phyloP scores from a whole-genome alignment of 129 eudicot species.

The Silybum marianum region DNA sequence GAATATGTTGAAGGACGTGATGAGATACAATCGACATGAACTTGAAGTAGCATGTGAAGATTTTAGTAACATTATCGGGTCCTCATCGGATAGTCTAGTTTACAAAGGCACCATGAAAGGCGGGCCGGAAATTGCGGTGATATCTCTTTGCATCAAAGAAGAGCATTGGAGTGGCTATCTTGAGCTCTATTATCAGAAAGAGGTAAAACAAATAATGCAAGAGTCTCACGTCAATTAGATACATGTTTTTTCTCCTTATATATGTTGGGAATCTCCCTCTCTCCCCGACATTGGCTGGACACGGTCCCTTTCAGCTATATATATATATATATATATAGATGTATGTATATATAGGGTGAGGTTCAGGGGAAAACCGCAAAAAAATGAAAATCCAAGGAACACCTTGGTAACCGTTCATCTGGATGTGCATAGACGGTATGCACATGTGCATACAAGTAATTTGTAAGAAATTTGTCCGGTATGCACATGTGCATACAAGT shows the following conservation, averaged over 20 bases:
- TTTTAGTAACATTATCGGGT: conserved; percentile 95
- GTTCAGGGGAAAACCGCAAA: too few relatives aligned
- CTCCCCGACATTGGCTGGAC: too few relatives aligned
- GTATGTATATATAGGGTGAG: too few relatives aligned
- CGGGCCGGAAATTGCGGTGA: conserved; percentile 93
- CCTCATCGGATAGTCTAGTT: conserved; percentile 86
- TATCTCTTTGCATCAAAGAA: conserved; percentile 89
- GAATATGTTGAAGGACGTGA: conserved; percentile 70
- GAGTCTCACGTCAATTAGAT: not conserved
- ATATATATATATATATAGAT: too few relatives aligned
- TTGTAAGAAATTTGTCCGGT: too few relatives aligned
- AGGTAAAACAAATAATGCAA: conserved; percentile 46
- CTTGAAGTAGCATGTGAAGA: conserved; percentile 99
- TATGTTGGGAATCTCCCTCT: too few relatives aligned
- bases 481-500: too few relatives aligned
- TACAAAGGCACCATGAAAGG: conserved; percentile 92
- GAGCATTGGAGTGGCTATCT: conserved; percentile 90
- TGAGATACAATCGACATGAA: conserved; percentile 69
- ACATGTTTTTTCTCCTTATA: too few relatives aligned
- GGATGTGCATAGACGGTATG: too few relatives aligned
- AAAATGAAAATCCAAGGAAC: too few relatives aligned
- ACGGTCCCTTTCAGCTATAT: not conserved
- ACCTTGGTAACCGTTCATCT: too few relatives aligned
- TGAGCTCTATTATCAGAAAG: conserved; percentile 87
- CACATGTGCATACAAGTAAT: too few relatives aligned